phyloP scores from a whole-genome alignment of 345 rosid genomes.

The Mangifera indica region DNA sequence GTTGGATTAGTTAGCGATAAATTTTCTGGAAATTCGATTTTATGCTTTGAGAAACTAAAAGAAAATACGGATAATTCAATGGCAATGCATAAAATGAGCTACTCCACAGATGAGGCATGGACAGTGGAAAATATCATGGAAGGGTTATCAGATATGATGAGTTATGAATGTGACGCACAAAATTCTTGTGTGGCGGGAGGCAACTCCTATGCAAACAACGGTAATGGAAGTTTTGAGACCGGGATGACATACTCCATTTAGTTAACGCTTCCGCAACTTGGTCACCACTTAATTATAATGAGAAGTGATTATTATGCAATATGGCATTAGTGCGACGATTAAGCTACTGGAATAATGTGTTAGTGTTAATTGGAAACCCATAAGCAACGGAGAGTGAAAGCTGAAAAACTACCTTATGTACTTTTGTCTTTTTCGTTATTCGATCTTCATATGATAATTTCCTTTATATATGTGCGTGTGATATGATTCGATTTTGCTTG shows the following conservation, averaged over 20 bases:
- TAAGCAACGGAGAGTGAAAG: no score
- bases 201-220: conserved; percentile 11
- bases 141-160: conserved; percentile 24
- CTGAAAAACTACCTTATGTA: no score
- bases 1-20: conserved; percentile 20
- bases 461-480: no score
- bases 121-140: conserved; percentile 22
- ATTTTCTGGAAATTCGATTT: conserved; percentile 6
- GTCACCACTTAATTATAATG: conserved; percentile 20
- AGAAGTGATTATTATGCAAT: background rate
- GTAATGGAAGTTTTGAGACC: conserved; percentile 25
- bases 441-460: no score
- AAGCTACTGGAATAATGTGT: no score
- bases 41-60: conserved; percentile 4
- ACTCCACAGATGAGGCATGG: conserved; percentile 7
- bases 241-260: conserved; percentile 37
- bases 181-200: conserved; percentile 9
- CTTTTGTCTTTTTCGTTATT: no score
- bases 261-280: conserved; percentile 26
- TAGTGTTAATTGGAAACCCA: no score
- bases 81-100: conserved; percentile 20
- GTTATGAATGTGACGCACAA: conserved; percentile 19
- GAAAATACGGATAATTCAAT: conserved; percentile 12
- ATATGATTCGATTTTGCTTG: no score
- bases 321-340: no score